Evolutionary conservation across 1,284 basidiomycete species (phyloP).

Genomic region (Trichosporon coremiiforme): DNA sequence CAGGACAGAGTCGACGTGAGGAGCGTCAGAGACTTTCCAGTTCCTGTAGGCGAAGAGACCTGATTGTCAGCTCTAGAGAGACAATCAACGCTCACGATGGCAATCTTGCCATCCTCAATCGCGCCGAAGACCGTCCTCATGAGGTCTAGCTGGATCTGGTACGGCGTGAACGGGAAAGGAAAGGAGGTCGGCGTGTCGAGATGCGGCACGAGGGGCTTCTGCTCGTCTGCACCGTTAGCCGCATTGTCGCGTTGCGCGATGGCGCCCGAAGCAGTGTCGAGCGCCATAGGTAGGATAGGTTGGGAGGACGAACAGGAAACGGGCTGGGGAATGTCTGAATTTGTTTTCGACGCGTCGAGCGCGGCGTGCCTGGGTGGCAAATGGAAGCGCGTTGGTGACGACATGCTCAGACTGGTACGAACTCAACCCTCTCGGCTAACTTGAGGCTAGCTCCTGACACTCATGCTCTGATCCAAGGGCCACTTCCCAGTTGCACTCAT

Average conservation of each 20-base stretch:
- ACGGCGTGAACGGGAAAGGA: constrained; percentile 82
- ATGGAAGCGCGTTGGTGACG: neutral
- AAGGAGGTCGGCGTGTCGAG: constrained; percentile 67
- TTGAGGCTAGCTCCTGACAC: no score
- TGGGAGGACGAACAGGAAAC: neutral
- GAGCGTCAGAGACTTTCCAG: constrained; percentile 85
- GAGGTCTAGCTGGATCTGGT: constrained; percentile 81
- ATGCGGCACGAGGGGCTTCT: constrained; percentile 16
- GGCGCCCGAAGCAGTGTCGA: constrained; percentile 13
- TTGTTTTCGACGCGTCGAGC: constrained; percentile 26
- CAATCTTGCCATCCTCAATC: constrained; percentile 72
- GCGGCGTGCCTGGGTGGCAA: constrained; percentile 15
- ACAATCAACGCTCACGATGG: constrained; percentile 59
- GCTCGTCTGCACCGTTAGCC: neutral
- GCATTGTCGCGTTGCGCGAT: neutral
- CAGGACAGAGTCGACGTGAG: constrained; percentile 78
- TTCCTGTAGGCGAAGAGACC: constrained; percentile 82
- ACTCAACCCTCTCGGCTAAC: neutral
- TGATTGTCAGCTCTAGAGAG: constrained; percentile 25
- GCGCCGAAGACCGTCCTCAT: constrained; percentile 84
- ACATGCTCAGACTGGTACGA: neutral
- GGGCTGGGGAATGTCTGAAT: constrained; percentile 6
- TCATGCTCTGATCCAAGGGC: no score
- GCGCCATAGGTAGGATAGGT: neutral
- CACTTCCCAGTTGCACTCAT: no score